Percentiles rank a stretch among this genome's conserved stretches.
Conservation (phyloP, 2,329 filamentous ascomycete genomes). For the Boeremia exigua region DNA sequence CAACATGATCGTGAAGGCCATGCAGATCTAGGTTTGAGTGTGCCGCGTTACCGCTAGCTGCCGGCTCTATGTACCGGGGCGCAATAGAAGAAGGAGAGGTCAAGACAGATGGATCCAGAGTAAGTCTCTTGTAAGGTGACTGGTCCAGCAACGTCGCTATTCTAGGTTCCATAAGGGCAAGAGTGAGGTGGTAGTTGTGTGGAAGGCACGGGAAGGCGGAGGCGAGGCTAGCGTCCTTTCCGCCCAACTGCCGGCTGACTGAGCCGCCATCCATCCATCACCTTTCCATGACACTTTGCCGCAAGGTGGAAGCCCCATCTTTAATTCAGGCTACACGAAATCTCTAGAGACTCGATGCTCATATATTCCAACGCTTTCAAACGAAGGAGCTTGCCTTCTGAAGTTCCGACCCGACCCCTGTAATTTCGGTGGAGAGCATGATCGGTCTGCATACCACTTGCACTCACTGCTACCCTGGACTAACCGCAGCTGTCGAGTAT, state of each 20-base stretch:
- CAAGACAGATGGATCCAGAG: constrained; percentile 20
- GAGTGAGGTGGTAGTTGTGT: not conserved
- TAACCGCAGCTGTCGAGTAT: not conserved
- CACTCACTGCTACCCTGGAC: not conserved
- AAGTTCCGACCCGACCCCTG: not conserved
- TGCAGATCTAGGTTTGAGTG: constrained; percentile 9
- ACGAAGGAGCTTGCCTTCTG: not conserved
- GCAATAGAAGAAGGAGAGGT: constrained; percentile 12
- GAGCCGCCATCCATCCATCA: not conserved
- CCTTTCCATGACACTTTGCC: not conserved
- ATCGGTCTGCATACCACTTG: not conserved
- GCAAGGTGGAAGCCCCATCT: not conserved
- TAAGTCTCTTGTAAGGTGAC: constrained; percentile 23
- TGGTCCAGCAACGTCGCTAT: constrained; percentile 36
- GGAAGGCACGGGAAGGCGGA: not conserved
- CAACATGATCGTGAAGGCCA: constrained; percentile 9
- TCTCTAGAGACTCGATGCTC: not conserved
- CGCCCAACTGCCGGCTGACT: not conserved
- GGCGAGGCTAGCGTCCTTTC: constrained; percentile 5
- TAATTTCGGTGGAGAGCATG: not conserved
- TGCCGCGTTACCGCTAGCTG: constrained; percentile 16
- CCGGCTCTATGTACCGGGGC: constrained; percentile 25
- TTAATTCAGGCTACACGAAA: too few species aligned
- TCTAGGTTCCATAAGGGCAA: constrained; percentile 32
- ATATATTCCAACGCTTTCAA: not conserved